phyloP scores from a whole-genome alignment of 2,329 filamentous ascomycete genomes.

The Verticillium isaacii region DNA sequence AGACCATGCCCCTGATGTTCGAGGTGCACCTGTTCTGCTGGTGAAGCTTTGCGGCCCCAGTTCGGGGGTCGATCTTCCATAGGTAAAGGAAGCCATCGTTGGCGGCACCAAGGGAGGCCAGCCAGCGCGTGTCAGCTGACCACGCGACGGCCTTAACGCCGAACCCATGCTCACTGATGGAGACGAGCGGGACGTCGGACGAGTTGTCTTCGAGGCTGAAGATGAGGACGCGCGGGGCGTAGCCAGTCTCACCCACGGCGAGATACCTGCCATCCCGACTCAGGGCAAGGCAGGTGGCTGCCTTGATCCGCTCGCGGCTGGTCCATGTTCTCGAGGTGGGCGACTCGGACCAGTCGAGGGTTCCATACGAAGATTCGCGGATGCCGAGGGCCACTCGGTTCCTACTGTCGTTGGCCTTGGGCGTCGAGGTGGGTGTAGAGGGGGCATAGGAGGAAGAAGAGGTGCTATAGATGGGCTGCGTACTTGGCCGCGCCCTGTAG shows the following conservation, averaged over 20 bases:
- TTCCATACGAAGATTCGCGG: slow-evolving; percentile 42
- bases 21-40: slow-evolving; percentile 90
- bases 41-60: slow-evolving; percentile 73
- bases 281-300: slow-evolving; percentile 84
- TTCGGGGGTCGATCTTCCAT: slow-evolving; percentile 81
- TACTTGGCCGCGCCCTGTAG: slow-evolving; percentile 79
- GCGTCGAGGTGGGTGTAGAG: slow-evolving; percentile 48
- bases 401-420: slow-evolving; percentile 60
- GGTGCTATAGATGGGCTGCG: slow-evolving; percentile 60
- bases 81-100: slow-evolving; percentile 95
- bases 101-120: slow-evolving; percentile 81
- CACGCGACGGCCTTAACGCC: slow-evolving; percentile 87
- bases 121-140: slow-evolving; percentile 77
- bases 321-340: slow-evolving; percentile 71
- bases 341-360: slow-evolving; percentile 57
- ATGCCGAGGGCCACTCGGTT: slow-evolving; percentile 45
- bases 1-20: slow-evolving; percentile 78
- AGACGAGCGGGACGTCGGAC: slow-evolving; percentile 76
- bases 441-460: slow-evolving; percentile 32
- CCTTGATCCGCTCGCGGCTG: slow-evolving; percentile 88
- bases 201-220: slow-evolving; percentile 80
- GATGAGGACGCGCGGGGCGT: slow-evolving; percentile 84
- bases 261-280: slow-evolving; percentile 83
- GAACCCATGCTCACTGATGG: slow-evolving; percentile 83
- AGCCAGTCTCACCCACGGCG: slow-evolving; percentile 92